phyloP scores from a whole-genome alignment of 1,284 basidiomycete species.

The Cryptococcus maquisensis region DNA sequence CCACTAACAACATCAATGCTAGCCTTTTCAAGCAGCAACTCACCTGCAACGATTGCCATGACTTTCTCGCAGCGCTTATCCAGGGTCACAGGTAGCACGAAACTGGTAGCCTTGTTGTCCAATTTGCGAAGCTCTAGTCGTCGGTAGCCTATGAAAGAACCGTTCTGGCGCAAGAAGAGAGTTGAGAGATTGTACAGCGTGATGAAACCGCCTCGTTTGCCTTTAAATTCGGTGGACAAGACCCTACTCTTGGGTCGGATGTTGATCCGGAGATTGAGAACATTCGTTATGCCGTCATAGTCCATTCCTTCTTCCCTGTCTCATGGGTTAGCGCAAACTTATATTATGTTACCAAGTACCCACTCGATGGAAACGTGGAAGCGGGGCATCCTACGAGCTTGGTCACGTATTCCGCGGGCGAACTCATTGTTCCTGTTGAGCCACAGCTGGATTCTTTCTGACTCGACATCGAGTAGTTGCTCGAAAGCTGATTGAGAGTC shows the following conservation, averaged over 20 bases:
- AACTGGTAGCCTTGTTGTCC: slow-evolving; percentile 2
- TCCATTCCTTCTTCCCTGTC: slow-evolving; percentile 4
- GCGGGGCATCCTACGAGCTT: slow-evolving; percentile 4
- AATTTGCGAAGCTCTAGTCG: neutral
- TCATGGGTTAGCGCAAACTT: neutral
- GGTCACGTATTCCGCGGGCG: neutral
- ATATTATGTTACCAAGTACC: neutral
- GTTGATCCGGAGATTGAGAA: slow-evolving; percentile 6
- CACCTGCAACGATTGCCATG: slow-evolving; percentile 6
- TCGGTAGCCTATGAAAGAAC: slow-evolving; percentile 1
- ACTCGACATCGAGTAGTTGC: slow-evolving; percentile 1
- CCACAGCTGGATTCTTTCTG: neutral
- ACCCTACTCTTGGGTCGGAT: slow-evolving; percentile 1
- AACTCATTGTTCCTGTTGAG: slow-evolving; percentile 1
- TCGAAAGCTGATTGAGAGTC: slow-evolving; percentile 6
- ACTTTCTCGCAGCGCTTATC: slow-evolving; percentile 9
- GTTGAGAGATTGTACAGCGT: slow-evolving; percentile 4
- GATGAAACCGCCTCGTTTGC: neutral
- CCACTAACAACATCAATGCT: slow-evolving; percentile 20
- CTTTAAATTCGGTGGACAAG: slow-evolving; percentile 1
- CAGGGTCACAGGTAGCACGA: neutral
- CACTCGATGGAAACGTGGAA: slow-evolving; percentile 7
- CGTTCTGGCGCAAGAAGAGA: slow-evolving; percentile 6
- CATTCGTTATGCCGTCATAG: neutral
- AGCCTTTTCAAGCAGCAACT: neutral